A percentile compares a stretch with the other conserved stretches of the same genome.
Evolutionary conservation across 345 rosid genomes (phyloP).

Genomic region (Aurinia saxatilis): DNA sequence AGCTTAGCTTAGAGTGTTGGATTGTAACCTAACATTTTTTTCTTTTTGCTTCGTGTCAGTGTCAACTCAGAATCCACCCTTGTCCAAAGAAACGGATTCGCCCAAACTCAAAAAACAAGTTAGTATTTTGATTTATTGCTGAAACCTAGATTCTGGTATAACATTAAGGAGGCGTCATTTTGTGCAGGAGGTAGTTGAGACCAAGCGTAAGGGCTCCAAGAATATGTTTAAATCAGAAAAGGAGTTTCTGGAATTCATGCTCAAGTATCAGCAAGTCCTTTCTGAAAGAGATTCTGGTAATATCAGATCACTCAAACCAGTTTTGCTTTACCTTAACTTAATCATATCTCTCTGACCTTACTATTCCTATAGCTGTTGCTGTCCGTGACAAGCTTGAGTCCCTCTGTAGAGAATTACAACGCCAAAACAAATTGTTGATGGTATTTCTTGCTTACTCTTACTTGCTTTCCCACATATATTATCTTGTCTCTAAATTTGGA

Average conservation of each 20-base stretch:
- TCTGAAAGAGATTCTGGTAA: conserved; percentile 82
- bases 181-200: conserved; percentile 55
- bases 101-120: conserved; percentile 57
- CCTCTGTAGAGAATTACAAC: conserved; percentile 85
- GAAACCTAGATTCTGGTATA: no score
- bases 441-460: conserved; percentile 30
- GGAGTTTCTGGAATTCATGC: conserved; percentile 75
- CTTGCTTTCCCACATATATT: neutral
- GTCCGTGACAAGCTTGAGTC: conserved; percentile 93
- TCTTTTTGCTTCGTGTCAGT: no score
- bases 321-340: neutral
- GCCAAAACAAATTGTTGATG: conserved; percentile 92
- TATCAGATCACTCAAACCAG: neutral
- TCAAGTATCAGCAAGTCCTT: conserved; percentile 86
- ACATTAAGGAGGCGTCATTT: no score
- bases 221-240: conserved; percentile 63
- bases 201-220: conserved; percentile 63
- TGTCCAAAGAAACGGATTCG: conserved; percentile 36
- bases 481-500: neutral
- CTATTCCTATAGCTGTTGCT: conserved; percentile 59
- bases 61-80: conserved; percentile 25
- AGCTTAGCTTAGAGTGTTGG: conserved; percentile 22
- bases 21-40: no score
- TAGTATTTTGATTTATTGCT: conserved; percentile 31
- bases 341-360: no score